Conservation (phyloP, 139 green algal species). For the Cymbomonas tetramitiformis region DNA sequence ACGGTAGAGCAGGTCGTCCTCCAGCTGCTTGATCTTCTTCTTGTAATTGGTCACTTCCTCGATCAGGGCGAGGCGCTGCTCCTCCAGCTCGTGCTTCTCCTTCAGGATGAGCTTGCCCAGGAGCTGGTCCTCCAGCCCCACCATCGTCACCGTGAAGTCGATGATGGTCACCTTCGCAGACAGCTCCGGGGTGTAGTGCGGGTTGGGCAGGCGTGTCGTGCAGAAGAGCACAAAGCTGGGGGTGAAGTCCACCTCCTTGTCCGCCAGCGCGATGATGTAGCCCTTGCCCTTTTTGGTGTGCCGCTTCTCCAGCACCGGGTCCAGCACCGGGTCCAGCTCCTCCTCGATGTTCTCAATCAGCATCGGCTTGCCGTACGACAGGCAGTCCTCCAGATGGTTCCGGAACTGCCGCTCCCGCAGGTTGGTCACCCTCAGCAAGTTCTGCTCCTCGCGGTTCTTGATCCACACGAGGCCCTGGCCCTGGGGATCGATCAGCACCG, state of each 20-base stretch:
- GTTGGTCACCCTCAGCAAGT: constrained; percentile 61
- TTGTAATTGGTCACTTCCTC: constrained; percentile 77
- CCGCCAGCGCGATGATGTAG: constrained; percentile 49
- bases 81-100: constrained; percentile 88
- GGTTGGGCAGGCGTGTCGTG: constrained; percentile 79
- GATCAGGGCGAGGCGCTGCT: constrained; percentile 68
- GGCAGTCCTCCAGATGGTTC: constrained; percentile 76
- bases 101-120: constrained; percentile 82
- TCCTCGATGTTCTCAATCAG: constrained; percentile 91
- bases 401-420: constrained; percentile 75
- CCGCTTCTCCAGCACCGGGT: constrained; percentile 73
- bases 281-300: constrained; percentile 49
- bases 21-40: constrained; percentile 83
- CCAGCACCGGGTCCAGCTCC: constrained; percentile 78
- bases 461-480: constrained; percentile 67
- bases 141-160: constrained; percentile 86
- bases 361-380: constrained; percentile 71
- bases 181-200: constrained; percentile 82
- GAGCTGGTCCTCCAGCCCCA: constrained; percentile 86
- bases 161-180: constrained; percentile 68
- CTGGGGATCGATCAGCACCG: constrained; percentile 82
- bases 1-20: constrained; percentile 80
- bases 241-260: constrained; percentile 83
- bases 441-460: constrained; percentile 61
- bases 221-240: constrained; percentile 74